A percentile compares a stretch with the other conserved stretches of the same genome.
These are phyloP conservation scores for Calocybe gangraenosa DNA, from an alignment of 768 basidiomycete genomes.

Conservation along the genomic window DNA sequence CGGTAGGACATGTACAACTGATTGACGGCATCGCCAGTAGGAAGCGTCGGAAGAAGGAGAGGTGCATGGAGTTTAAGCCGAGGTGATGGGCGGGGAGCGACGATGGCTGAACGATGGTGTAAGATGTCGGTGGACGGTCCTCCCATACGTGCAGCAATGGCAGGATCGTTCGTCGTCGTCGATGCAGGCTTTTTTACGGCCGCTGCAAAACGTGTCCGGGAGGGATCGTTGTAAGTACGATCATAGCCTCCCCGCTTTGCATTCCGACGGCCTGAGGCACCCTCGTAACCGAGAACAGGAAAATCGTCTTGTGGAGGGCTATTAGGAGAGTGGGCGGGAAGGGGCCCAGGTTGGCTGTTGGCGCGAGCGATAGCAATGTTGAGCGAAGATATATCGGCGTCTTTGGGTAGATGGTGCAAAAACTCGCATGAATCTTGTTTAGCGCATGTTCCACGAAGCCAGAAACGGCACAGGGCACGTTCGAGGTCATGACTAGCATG, in stretches of 20 bases:
- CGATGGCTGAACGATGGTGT: constrained; percentile 62
- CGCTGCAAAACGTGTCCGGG: constrained; percentile 84
- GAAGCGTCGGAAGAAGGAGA: constrained; percentile 79
- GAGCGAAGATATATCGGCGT: constrained; percentile 73
- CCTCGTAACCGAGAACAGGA: constrained; percentile 57
- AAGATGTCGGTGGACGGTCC: constrained; percentile 52
- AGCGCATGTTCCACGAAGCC: constrained; percentile 95
- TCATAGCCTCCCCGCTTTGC: constrained; percentile 39
- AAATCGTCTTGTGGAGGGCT: constrained; percentile 61
- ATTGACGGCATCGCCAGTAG: constrained; percentile 80
- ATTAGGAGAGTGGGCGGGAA: constrained; percentile 40
- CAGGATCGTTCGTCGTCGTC: constrained; percentile 26
- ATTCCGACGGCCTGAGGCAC: constrained; percentile 30
- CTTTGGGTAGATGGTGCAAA: constrained; percentile 84
- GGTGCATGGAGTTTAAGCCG: constrained; percentile 83
- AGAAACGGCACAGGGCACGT: constrained; percentile 92
- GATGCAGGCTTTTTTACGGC: constrained; percentile 76
- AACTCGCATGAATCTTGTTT: constrained; percentile 98
- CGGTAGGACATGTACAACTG: constrained; percentile 87
- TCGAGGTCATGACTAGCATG: constrained; percentile 83
- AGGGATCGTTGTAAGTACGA: constrained; percentile 64
- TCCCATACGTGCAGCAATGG: constrained; percentile 53
- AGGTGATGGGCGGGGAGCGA: constrained; percentile 79
- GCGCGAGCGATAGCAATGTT: constrained; percentile 66
- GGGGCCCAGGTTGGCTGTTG: constrained; percentile 47